Conservation (phyloP, 2,329 filamentous ascomycete species). For the Exserohilum turcica region DNA sequence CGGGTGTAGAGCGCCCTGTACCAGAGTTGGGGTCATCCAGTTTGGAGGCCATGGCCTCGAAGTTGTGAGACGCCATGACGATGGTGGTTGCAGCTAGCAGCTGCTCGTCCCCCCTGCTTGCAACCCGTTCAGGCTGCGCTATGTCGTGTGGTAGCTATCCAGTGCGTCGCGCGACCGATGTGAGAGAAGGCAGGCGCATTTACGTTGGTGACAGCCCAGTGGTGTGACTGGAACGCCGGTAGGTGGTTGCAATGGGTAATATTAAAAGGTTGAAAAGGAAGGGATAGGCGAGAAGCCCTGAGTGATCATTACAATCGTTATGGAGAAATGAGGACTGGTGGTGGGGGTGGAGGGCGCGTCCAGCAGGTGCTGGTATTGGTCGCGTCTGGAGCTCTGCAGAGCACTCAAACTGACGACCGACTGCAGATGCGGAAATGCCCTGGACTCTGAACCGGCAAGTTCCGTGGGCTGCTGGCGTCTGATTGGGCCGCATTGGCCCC, state of each 20-base stretch:
- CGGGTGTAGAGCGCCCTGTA: conserved; percentile 21
- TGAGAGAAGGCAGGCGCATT: conserved; percentile 32
- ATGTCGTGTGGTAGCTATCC: conserved; percentile 15
- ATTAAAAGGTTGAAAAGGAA: conserved; percentile 31
- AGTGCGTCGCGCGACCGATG: conserved; percentile 18
- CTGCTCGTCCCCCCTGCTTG: conserved; percentile 25
- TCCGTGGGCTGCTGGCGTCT: not conserved
- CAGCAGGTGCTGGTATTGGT: conserved; percentile 33
- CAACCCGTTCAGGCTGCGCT: conserved; percentile 12
- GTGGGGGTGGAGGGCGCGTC: conserved; percentile 37
- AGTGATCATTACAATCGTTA: conserved; percentile 41
- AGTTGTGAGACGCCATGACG: conserved; percentile 49
- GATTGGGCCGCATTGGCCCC: conserved; percentile 9
- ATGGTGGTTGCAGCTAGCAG: conserved; percentile 29
- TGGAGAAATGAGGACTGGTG: conserved; percentile 27
- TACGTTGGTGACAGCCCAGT: conserved; percentile 26
- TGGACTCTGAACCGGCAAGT: conserved; percentile 12
- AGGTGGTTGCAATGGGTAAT: conserved; percentile 15
- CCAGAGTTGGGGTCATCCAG: conserved; percentile 51
- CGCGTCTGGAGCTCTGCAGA: conserved; percentile 36
- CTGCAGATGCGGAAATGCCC: conserved; percentile 10
- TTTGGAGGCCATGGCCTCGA: conserved; percentile 55
- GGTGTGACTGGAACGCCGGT: conserved; percentile 10
- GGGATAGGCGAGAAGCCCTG: conserved; percentile 25
- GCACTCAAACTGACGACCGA: conserved; percentile 14